phyloP scores from a whole-genome alignment of 192 early-diverging fungal species.

The Coemansia sp. region DNA sequence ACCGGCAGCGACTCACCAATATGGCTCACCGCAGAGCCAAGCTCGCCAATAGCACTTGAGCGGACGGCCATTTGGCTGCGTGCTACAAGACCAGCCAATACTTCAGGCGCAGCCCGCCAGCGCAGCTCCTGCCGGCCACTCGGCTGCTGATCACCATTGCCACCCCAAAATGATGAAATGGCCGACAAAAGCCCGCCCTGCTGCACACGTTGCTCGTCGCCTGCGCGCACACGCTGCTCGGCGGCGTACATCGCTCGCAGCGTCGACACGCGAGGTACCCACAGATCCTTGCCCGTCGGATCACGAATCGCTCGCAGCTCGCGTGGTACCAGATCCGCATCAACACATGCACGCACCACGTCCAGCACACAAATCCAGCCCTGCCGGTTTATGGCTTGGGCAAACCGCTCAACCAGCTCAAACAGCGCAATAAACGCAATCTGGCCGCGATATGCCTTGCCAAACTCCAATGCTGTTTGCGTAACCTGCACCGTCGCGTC shows the following conservation, averaged over 20 bases:
- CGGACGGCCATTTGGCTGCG: slow-evolving; percentile 30
- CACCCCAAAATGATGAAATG: slow-evolving; percentile 49
- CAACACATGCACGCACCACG: slow-evolving; percentile 55
- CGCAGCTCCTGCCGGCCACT: slow-evolving; percentile 32
- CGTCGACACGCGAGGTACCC: slow-evolving; percentile 44
- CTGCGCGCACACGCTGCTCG: slow-evolving; percentile 16
- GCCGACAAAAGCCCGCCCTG: slow-evolving; percentile 39
- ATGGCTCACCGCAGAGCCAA: slow-evolving; percentile 12
- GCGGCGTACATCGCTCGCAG: slow-evolving; percentile 38
- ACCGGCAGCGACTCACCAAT: slow-evolving; percentile 14
- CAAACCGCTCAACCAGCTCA: slow-evolving; percentile 57
- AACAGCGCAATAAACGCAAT: slow-evolving; percentile 87
- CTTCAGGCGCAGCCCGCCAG: slow-evolving; percentile 45
- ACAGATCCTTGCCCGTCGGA: slow-evolving; percentile 18
- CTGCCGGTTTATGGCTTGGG: slow-evolving; percentile 59
- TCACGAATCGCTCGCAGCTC: slow-evolving; percentile 17
- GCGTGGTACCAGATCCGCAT: slow-evolving; percentile 34
- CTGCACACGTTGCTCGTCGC: slow-evolving; percentile 10
- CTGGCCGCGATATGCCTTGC: slow-evolving; percentile 85
- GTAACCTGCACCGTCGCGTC: slow-evolving; percentile 51
- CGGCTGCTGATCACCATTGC: slow-evolving; percentile 6
- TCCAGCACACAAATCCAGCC: slow-evolving; percentile 71
- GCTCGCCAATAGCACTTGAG: slow-evolving; percentile 20
- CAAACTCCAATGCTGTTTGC: slow-evolving; percentile 78
- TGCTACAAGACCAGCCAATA: slow-evolving; percentile 19